Conservation (phyloP, 768 basidiomycete species). For the Mycena rosella region DNA sequence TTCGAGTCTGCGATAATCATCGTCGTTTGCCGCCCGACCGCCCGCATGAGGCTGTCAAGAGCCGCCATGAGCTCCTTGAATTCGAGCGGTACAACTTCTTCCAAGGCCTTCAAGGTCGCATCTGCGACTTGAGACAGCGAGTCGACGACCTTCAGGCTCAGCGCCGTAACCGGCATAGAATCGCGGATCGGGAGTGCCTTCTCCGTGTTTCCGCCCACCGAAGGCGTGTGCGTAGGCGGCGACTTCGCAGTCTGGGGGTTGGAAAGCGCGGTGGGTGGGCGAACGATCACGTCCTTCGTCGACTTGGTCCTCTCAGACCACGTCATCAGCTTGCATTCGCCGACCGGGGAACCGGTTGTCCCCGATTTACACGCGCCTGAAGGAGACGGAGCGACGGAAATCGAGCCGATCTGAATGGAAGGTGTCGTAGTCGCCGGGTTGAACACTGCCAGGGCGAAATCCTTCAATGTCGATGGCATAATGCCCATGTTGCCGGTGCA, state of each 20-base stretch:
- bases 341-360: constrained; percentile 17
- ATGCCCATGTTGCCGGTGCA: constrained; percentile 46
- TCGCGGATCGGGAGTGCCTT: constrained; percentile 45
- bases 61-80: constrained; percentile 69
- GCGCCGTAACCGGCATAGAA: constrained; percentile 43
- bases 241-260: constrained; percentile 28
- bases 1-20: constrained; percentile 61
- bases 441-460: constrained; percentile 65
- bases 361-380: constrained; percentile 14
- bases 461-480: constrained; percentile 58
- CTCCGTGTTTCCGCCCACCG: not conserved
- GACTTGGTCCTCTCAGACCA: constrained; percentile 44
- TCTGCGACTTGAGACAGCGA: constrained; percentile 65
- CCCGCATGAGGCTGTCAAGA: constrained; percentile 67
- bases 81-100: constrained; percentile 62
- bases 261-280: constrained; percentile 45
- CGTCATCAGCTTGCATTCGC: constrained; percentile 33
- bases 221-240: constrained; percentile 12
- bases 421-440: constrained; percentile 61
- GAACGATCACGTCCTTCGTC: constrained; percentile 53
- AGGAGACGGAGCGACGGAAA: constrained; percentile 32
- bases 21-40: constrained; percentile 64
- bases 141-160: constrained; percentile 57
- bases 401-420: constrained; percentile 46
- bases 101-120: constrained; percentile 57